phyloP scores from a whole-genome alignment of 1,139 yeast species.

The Zygotorulaspora mrakii region DNA sequence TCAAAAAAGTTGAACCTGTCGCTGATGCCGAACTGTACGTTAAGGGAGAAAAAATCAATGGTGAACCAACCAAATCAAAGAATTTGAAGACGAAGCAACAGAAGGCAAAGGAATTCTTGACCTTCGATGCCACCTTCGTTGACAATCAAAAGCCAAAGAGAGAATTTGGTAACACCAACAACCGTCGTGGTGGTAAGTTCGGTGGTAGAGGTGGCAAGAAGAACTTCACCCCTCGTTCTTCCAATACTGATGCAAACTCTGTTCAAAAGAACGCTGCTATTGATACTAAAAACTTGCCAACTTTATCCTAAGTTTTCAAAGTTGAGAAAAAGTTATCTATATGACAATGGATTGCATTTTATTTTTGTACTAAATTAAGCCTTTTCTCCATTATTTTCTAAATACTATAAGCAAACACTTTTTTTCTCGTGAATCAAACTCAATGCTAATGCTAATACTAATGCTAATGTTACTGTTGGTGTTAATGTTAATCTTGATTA shows the following conservation, averaged over 20 bases:
- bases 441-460: too few species aligned
- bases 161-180: slow-evolving; percentile 30
- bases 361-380: too few species aligned
- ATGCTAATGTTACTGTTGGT: too few species aligned
- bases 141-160: slow-evolving; percentile 42
- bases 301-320: slow-evolving; percentile 40
- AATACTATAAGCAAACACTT: slow-evolving; percentile 1
- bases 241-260: slow-evolving; percentile 33
- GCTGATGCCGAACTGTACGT: slow-evolving; percentile 53
- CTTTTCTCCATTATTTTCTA: slow-evolving; percentile 3
- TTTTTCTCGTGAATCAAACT: slow-evolving; percentile 1
- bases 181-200: slow-evolving; percentile 40
- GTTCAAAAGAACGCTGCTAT: slow-evolving; percentile 32
- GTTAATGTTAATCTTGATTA: slow-evolving; percentile 4
- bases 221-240: slow-evolving; percentile 22
- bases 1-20: slow-evolving; percentile 43
- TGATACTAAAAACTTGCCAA: slow-evolving; percentile 56
- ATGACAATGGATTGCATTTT: slow-evolving; percentile 2
- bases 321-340: slow-evolving; percentile 2
- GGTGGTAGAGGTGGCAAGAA: slow-evolving; percentile 24
- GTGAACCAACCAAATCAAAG: slow-evolving; percentile 56
- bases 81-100: slow-evolving; percentile 57
- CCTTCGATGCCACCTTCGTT: slow-evolving; percentile 61
- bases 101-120: slow-evolving; percentile 68
- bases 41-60: slow-evolving; percentile 55